Evolutionary conservation across 106 monocot species (phyloP).

Genomic region (Dendrobium huoshanense): DNA sequence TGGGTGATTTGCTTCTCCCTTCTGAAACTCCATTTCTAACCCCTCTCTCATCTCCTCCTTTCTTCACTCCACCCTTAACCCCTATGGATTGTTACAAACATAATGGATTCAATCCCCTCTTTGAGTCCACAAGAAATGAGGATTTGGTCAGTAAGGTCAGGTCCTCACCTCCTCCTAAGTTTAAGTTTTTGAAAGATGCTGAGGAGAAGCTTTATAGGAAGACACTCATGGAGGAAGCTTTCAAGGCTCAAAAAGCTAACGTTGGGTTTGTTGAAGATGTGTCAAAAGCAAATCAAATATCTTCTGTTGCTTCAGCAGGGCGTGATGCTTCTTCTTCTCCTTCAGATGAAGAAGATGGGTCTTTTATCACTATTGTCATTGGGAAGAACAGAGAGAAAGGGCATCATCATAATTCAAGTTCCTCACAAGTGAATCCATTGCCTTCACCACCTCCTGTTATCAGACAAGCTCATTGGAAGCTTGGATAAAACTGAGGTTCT

Average conservation of each 20-base stretch:
- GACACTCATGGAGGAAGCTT: conserved; percentile 51
- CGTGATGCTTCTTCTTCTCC: background rate
- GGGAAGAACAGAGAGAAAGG: conserved; percentile 12
- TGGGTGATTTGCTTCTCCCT: conserved; percentile 47
- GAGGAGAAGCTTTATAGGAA: conserved; percentile 85
- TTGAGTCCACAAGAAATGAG: conserved; percentile 33
- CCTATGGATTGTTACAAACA: conserved; percentile 31
- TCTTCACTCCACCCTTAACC: conserved; percentile 34
- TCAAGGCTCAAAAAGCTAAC: conserved; percentile 14
- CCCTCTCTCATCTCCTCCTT: conserved; percentile 62
- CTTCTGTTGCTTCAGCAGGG: background rate
- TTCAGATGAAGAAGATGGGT: conserved; percentile 11
- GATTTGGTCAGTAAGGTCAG: background rate
- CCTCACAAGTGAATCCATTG: conserved; percentile 18
- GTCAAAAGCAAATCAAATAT: background rate
- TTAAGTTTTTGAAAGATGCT: conserved; percentile 89
- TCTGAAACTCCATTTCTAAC: conserved; percentile 49
- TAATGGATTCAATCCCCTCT: conserved; percentile 49
- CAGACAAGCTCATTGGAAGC: conserved; percentile 1
- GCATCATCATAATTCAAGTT: background rate
- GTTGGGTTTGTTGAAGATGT: background rate
- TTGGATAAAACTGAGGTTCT: background rate
- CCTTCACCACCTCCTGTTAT: conserved; percentile 5
- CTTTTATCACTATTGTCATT: conserved; percentile 21
- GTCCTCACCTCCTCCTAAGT: conserved; percentile 62